Conservation (phyloP, 441 rosid genomes). For the Metrosideros polymorpha region DNA sequence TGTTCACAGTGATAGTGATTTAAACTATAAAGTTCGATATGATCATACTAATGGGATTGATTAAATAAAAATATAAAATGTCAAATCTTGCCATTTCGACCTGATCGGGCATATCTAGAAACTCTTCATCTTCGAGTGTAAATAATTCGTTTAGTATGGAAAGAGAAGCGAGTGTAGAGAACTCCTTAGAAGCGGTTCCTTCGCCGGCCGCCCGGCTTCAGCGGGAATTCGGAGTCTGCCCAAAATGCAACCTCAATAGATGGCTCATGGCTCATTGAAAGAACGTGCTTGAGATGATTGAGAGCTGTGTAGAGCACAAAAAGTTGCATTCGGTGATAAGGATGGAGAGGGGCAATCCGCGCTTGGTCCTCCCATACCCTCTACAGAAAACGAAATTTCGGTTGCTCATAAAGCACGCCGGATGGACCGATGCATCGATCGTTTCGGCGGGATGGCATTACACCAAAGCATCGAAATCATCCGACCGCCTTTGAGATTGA, state of each 20-base stretch:
- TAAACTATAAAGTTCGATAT: too few species aligned
- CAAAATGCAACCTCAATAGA: not conserved
- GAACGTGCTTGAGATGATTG: not conserved
- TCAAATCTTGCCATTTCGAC: not conserved
- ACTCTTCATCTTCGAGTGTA: not conserved
- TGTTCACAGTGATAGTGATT: accelerated
- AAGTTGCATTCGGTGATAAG: not conserved
- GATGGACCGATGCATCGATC: not conserved
- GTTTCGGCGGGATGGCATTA: not conserved
- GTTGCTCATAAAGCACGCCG: not conserved
- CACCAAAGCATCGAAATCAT: not conserved
- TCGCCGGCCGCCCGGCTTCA: not conserved
- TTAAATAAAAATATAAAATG: not conserved
- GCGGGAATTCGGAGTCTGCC: not conserved
- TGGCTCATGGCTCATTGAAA: too few species aligned
- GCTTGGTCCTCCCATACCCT: not conserved
- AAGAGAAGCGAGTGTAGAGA: not conserved
- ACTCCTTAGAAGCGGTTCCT: not conserved
- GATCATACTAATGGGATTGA: too few species aligned
- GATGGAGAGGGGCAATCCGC: not conserved
- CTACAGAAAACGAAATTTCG: not conserved
- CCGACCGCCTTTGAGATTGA: not conserved
- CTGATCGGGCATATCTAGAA: not conserved
- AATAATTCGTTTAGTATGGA: not conserved
- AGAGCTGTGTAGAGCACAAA: not conserved